Conservation (phyloP, 1,284 basidiomycete species). For the Ganoderma meredithae region DNA sequence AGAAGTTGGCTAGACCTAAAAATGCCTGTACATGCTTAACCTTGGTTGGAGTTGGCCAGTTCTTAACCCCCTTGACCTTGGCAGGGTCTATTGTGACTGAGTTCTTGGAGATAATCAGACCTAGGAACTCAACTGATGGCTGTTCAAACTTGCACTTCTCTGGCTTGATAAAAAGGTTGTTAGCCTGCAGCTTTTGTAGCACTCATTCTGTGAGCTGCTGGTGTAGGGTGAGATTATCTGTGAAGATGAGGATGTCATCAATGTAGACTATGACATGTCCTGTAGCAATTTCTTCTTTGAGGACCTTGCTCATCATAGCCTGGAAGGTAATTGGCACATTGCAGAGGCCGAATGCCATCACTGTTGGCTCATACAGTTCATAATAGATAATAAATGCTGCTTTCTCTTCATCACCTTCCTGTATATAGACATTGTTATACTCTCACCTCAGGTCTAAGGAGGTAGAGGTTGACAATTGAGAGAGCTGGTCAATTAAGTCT, state of each 20-base stretch:
- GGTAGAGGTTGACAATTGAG: constrained; percentile 9
- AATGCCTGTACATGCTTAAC: too few relatives aligned
- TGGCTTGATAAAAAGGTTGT: too few relatives aligned
- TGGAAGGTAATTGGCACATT: constrained; percentile 11
- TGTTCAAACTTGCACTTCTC: too few relatives aligned
- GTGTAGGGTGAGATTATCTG: constrained; percentile 17
- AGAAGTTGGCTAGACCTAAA: too few relatives aligned
- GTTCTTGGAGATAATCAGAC: background rate
- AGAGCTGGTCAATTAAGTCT: constrained; percentile 14
- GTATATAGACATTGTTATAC: constrained; percentile 18
- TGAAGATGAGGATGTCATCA: too few relatives aligned
- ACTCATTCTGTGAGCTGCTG: constrained; percentile 37
- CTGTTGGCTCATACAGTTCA: constrained; percentile 41
- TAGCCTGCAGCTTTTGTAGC: constrained; percentile 40
- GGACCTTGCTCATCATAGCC: constrained; percentile 17
- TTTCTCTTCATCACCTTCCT: constrained; percentile 29
- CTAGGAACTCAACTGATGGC: constrained; percentile 35
- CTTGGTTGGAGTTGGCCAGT: constrained; percentile 24
- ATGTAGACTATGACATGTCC: constrained; percentile 18
- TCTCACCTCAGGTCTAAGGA: constrained; percentile 19
- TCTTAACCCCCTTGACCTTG: constrained; percentile 12
- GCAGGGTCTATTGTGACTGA: constrained; percentile 17
- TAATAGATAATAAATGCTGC: constrained; percentile 18
- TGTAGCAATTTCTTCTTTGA: constrained; percentile 13
- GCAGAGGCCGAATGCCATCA: too few relatives aligned